phyloP scores from a whole-genome alignment of 192 early-diverging fungal genomes.

The Endogone sp. region DNA sequence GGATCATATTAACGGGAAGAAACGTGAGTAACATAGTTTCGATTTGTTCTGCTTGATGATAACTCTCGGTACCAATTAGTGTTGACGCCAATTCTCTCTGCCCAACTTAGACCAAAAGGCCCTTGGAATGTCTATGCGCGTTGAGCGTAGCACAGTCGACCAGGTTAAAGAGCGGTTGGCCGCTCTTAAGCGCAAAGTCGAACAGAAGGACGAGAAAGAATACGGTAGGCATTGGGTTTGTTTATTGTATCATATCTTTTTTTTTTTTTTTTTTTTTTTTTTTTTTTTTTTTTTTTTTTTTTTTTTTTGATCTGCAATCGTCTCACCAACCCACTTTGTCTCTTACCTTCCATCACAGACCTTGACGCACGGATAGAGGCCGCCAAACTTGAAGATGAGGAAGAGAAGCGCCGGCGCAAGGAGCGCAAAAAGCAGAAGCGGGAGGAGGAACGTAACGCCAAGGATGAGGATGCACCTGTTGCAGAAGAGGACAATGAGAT shows the following conservation, averaged over 20 bases:
- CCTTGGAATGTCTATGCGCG: slow-evolving; percentile 79
- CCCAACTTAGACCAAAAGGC: slow-evolving; percentile 66
- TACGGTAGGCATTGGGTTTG: too few relatives aligned
- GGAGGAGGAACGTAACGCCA: neutral
- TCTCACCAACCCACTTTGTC: too few relatives aligned
- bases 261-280: slow-evolving; percentile 1
- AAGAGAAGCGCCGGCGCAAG: slow-evolving; percentile 51
- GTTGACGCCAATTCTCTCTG: neutral
- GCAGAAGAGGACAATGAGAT: slow-evolving; percentile 53
- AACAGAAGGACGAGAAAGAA: slow-evolving; percentile 48
- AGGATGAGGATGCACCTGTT: neutral
- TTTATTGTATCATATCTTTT: slow-evolving; percentile 5
- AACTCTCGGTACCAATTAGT: neutral
- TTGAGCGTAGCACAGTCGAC: slow-evolving; percentile 69
- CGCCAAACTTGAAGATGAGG: slow-evolving; percentile 67
- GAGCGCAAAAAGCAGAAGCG: slow-evolving; percentile 8
- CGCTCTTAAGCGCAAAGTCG: slow-evolving; percentile 64
- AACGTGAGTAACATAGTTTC: slow-evolving; percentile 49
- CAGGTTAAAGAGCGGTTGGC: slow-evolving; percentile 74
- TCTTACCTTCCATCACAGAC: slow-evolving; percentile 32
- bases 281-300: too few relatives aligned
- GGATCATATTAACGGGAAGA: slow-evolving; percentile 89
- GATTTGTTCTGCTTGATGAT: neutral
- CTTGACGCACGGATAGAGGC: slow-evolving; percentile 67
- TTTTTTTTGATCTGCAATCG: too few relatives aligned